Evolutionary conservation across 805 yeast genomes (phyloP).

Genomic region (Candida ascalaphidarum): DNA sequence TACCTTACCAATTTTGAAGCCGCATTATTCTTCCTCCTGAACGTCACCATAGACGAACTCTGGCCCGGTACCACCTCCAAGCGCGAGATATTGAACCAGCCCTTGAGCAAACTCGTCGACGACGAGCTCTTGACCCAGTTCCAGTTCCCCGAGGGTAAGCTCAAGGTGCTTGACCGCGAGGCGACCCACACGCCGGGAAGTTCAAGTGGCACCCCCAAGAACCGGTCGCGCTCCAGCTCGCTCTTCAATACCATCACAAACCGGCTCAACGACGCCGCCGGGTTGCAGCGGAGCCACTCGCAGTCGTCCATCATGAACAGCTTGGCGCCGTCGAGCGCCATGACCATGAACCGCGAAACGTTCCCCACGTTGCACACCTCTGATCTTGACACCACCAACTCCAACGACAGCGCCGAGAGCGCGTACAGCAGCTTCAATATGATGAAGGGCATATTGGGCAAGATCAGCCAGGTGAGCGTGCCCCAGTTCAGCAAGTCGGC

Average conservation of each 20-base stretch:
- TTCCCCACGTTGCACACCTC: conserved; percentile 15
- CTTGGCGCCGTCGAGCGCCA: conserved; percentile 8
- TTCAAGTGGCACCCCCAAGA: conserved; percentile 9
- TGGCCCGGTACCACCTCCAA: conserved; percentile 3
- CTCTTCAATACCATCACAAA: conserved; percentile 26
- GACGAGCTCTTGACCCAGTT: conserved; percentile 15
- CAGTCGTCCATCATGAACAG: conserved; percentile 17
- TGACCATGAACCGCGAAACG: conserved; percentile 11
- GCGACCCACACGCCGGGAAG: conserved; percentile 7
- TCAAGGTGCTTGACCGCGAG: conserved; percentile 2
- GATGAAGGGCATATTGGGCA: conserved; percentile 27
- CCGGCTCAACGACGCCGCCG: conserved; percentile 21
- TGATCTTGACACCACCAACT: conserved; percentile 11
- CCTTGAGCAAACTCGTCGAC: conserved; percentile 23
- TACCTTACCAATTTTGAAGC: conserved; percentile 37
- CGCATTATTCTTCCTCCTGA: conserved; percentile 25
- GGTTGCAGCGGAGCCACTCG: conserved; percentile 21
- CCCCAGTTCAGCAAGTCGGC: conserved; percentile 10
- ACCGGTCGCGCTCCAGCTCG: conserved; percentile 30
- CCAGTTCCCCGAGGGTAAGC: conserved; percentile 13
- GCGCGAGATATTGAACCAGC: conserved; percentile 9
- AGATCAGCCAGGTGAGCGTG: conserved; percentile 22
- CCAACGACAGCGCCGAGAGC: conserved; percentile 12
- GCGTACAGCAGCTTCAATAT: too few relatives aligned
- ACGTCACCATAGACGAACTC: conserved; percentile 24